phyloP scores from a whole-genome alignment of 2,329 filamentous ascomycete species.

The Aspergillus pseudonomiae region DNA sequence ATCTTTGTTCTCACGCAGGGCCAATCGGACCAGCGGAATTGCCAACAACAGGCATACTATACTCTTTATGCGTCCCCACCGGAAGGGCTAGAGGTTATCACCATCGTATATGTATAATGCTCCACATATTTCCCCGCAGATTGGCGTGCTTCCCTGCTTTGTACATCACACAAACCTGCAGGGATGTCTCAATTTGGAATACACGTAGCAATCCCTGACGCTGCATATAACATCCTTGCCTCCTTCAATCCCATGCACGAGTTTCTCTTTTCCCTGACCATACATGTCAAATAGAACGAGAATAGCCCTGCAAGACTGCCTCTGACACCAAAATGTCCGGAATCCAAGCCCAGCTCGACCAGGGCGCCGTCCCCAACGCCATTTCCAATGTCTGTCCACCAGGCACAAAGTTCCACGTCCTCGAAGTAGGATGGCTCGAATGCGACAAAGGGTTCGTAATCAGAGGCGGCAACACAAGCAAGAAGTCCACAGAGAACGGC shows the following conservation, averaged over 20 bases:
- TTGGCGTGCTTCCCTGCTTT: not conserved
- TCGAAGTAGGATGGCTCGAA: conserved; percentile 18
- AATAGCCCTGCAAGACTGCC: fast-evolving
- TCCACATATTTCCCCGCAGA: not conserved
- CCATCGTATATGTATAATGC: not conserved
- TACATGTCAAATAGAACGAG: no score
- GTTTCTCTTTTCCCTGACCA: no score
- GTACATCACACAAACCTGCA: not conserved
- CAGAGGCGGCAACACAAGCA: conserved; percentile 15
- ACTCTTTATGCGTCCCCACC: no score
- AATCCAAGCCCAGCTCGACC: conserved; percentile 12
- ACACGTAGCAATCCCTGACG: no score
- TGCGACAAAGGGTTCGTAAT: conserved; percentile 17
- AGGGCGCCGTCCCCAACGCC: conserved; percentile 14
- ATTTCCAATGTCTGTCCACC: conserved; percentile 15
- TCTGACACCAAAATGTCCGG: conserved; percentile 5
- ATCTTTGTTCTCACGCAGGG: not conserved
- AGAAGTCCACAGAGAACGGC: conserved; percentile 10
- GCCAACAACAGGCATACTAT: not conserved
- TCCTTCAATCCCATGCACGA: no score
- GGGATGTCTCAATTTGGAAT: no score
- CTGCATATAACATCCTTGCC: no score
- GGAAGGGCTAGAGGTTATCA: no score
- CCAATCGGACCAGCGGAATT: not conserved
- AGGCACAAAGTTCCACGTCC: conserved; percentile 16